Evolutionary conservation across 352 stramenopile genomes (phyloP), one percentile per base, ranked within the genome.

Genomic region (Pythium volutum): DNA sequence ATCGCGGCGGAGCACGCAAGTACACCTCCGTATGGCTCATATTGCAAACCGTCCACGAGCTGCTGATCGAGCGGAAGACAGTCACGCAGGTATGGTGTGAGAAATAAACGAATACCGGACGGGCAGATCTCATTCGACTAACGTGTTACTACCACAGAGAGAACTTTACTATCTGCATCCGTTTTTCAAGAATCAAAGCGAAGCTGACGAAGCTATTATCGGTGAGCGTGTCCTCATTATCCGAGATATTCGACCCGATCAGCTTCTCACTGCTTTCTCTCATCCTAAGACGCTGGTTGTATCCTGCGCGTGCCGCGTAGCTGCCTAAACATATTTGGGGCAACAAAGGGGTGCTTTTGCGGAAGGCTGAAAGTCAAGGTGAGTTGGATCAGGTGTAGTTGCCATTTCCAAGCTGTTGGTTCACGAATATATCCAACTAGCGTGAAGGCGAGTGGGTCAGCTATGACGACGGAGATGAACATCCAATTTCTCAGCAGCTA

Each of bases 161-260:
- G 86, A 95, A 64, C 70, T 95, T 4, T 95, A 95, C 64, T 95
- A 95, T 51, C 43, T 95, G 33, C 84, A 95, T 54, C 71, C 84
- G 22, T 95, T 95, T 29, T 95, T 95, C 52, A 87, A 86, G 59
- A 71, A 56, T 1, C 86, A 95, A 62, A 74, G 64, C 43, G 84
- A 93, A 78, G 86, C 86, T 8, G 84, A 95, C 23, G 82, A 93
- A 75, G 80, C 84, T 22, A 93, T 95, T 31, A 70, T 95, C 33
- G 86, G 86, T 93, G 51, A 8, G 23, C 47, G 6, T 9, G 2
- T 23, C 11, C 33, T 23, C 20, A 43, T 20, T 31, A 42, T 10
- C 12, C 4, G 33, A 25, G 12, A 0, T 15, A n/a, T n/a, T n/a
- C n/a, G n/a, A n/a, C n/a, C n/a, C n/a, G n/a, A n/a, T n/a, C n/a